A percentile compares a stretch with the other conserved stretches of the same genome.
phyloP scores from a whole-genome alignment of 441 rosid genomes.

The Croton laevigatus region DNA sequence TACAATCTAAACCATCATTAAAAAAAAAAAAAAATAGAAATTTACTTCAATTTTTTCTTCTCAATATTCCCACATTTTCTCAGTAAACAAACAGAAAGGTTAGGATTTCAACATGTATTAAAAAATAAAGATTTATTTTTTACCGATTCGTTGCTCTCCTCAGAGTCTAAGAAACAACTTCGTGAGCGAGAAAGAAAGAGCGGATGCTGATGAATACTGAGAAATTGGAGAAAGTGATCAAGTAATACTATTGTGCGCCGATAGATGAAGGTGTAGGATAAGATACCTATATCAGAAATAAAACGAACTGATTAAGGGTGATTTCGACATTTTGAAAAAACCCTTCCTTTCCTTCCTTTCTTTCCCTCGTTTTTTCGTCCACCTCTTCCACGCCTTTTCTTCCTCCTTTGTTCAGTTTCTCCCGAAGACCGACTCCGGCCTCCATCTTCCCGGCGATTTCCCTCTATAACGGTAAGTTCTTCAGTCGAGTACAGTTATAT shows the following conservation, averaged over 20 bases:
- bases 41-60: background rate
- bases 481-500: too few relatives aligned
- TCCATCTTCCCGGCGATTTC: too few relatives aligned
- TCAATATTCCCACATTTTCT: constrained; percentile 12
- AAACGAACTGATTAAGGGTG: background rate
- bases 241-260: constrained; percentile 6
- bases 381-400: too few relatives aligned
- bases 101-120: background rate
- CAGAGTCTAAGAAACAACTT: background rate
- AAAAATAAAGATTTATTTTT: background rate
- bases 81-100: constrained; percentile 7
- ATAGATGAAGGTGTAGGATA: background rate
- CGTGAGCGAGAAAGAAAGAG: background rate
- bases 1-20: background rate
- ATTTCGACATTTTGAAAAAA: background rate
- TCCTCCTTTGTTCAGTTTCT: too few relatives aligned
- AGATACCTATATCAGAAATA: background rate
- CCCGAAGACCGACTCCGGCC: too few relatives aligned
- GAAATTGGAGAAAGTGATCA: background rate
- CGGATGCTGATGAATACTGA: background rate
- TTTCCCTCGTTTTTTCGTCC: background rate
- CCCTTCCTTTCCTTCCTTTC: background rate
- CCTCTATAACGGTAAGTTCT: too few relatives aligned
- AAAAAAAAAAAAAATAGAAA: background rate
- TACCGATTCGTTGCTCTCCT: constrained; percentile 14